phyloP scores from a whole-genome alignment of 768 basidiomycete genomes.

The Calocybe indica region DNA sequence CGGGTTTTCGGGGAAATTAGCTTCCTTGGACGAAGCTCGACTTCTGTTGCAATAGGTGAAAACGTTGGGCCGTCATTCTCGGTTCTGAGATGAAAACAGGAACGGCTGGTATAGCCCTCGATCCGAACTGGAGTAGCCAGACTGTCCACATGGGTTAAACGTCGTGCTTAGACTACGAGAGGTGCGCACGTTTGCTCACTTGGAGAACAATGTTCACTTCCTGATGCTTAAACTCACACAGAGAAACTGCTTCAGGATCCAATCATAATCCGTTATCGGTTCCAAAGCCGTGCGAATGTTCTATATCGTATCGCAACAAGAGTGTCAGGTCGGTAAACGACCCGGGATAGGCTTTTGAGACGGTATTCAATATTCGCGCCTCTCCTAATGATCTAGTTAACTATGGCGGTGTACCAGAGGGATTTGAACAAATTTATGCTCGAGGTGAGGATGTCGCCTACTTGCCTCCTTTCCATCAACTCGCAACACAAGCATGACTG shows the following conservation, averaged over 20 bases:
- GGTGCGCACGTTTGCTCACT: too few species aligned
- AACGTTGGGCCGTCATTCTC: too few species aligned
- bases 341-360: slow-evolving; percentile 16
- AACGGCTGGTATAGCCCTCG: too few species aligned
- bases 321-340: slow-evolving; percentile 15
- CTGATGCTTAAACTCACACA: slow-evolving; percentile 10
- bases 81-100: too few species aligned
- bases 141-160: not conserved
- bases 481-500: slow-evolving; percentile 5
- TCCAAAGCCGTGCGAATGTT: slow-evolving; percentile 21
- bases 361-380: slow-evolving; percentile 14
- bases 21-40: too few species aligned
- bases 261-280: slow-evolving; percentile 26
- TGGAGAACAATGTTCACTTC: slow-evolving; percentile 3
- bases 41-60: too few species aligned
- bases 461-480: slow-evolving; percentile 7
- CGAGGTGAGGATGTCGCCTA: slow-evolving; percentile 8
- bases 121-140: too few species aligned
- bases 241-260: slow-evolving; percentile 11
- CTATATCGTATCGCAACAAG: slow-evolving; percentile 12
- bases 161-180: too few species aligned
- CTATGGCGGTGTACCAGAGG: slow-evolving; percentile 9
- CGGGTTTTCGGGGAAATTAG: too few species aligned
- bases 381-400: slow-evolving; percentile 11
- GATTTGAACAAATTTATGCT: slow-evolving; percentile 8